Base-by-base conservation (phyloP, 805 yeast species). In the Jamesozyma rosinii region DNA sequence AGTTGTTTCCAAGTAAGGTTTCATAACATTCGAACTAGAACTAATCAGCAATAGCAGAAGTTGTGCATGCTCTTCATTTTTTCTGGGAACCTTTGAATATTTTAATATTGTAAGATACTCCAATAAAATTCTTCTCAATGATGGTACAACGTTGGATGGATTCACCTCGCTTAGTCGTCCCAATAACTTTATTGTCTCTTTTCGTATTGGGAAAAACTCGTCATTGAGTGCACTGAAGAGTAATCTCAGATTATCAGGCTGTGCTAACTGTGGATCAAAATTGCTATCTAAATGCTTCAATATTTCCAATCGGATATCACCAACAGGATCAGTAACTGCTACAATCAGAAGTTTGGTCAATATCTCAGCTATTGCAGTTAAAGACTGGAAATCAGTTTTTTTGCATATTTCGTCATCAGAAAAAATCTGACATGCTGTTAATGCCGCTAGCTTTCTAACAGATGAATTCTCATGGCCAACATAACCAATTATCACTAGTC, bases 61-160 rank as follows among this genome's bases (percentile, higher is more conserved):
- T 13, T 76, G 72, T 0, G 95, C 94, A 47, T 88, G 81, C 57
- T 89, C 96, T 61, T 92, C 98, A 52, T 83, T 84, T 50, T 79
- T 82, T 21, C 83, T 64, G 29, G 87, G 74, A 37, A 79, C 75
- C 10, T 82, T 79, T 1, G 95, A 83, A 59, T 81, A 88, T 54
- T 88, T 95, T 40, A 92, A 67, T 46, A 85, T 84, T 0, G 96
- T 87, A 37, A 94, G 62, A 13, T 89, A 69, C 59, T 90, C 97
- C 36, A 92, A 77, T 48, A 94, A 65, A 0, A 90, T 78, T 58
- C 87, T 90, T 52, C 97, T 73, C 42, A 92, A 69, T 0, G 95
- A 85, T 0, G 99, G 98, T 32, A 90, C 88, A 49, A 92, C 85
- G 61, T 87, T 90, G 0, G 98, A 97, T 0, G 99, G 97, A 54